Conservation (phyloP, 768 basidiomycete genomes). For the Paxillus involutus region DNA sequence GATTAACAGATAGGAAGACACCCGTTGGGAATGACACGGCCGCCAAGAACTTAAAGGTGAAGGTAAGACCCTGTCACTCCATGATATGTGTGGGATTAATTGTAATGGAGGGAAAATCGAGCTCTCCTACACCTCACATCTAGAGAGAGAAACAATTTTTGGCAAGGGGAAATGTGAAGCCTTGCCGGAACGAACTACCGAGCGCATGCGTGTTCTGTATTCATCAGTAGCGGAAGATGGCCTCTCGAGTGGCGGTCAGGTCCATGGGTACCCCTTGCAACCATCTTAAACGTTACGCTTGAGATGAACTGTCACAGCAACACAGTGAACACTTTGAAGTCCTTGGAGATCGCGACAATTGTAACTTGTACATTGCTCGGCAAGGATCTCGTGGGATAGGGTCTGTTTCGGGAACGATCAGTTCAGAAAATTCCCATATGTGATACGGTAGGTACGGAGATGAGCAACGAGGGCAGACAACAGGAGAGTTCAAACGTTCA, state of each 20-base stretch:
- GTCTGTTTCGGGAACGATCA: not conserved
- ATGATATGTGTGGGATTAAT: conserved; percentile 10
- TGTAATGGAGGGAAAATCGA: not conserved
- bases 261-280: conserved; percentile 42
- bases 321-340: no score
- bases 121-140: not conserved
- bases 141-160: not conserved
- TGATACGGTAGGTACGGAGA: conserved; percentile 2
- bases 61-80: not conserved
- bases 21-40: no score
- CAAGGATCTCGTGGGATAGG: not conserved
- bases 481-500: not conserved
- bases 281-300: no score
- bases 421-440: not conserved
- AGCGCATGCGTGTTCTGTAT: not conserved
- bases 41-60: no score
- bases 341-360: not conserved
- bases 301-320: no score
- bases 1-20: no score
- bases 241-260: not conserved
- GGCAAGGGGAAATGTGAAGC: conserved; percentile 1
- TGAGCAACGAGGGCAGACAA: not conserved
- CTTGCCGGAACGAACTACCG: conserved; percentile 3
- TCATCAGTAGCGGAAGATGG: not conserved
- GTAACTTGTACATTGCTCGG: not conserved